Percentiles rank a stretch among this genome's conserved stretches.
Conservation (phyloP, 192 early-diverging fungal genomes). For the Paraglomus brasilianum region DNA sequence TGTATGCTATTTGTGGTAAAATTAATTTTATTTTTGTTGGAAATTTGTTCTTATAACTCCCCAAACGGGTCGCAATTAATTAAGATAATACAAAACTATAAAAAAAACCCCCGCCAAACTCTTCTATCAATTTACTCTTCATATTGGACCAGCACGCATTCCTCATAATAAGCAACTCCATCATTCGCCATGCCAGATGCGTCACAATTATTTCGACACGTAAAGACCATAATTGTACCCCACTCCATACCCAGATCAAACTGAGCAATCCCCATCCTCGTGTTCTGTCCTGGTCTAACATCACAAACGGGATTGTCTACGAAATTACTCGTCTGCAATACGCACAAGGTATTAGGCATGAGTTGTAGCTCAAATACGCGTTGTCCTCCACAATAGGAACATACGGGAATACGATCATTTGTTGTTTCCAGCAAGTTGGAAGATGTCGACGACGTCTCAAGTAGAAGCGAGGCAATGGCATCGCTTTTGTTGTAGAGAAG, state of each 20-base stretch:
- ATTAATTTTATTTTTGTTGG: too few species aligned
- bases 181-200: conserved; percentile 19
- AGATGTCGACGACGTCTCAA: conserved; percentile 29
- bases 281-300: conserved; percentile 29
- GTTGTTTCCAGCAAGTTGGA: conserved; percentile 35
- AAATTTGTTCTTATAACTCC: too few species aligned
- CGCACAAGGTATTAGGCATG: conserved; percentile 81
- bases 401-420: conserved; percentile 53
- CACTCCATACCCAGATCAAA: conserved; percentile 84
- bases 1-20: too few species aligned
- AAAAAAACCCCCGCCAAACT: too few species aligned
- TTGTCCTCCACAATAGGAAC: conserved; percentile 61
- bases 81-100: too few species aligned
- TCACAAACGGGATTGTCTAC: conserved; percentile 45
- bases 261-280: conserved; percentile 42
- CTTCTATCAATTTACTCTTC: conserved; percentile 35
- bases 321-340: conserved; percentile 63
- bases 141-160: conserved; percentile 60
- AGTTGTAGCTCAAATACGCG: conserved; percentile 90
- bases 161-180: conserved; percentile 55
- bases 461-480: conserved; percentile 43
- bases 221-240: conserved; percentile 82
- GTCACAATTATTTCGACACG: conserved; percentile 79
- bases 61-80: too few species aligned
- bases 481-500: conserved; percentile 66